A percentile compares a stretch with the other conserved stretches of the same genome.
Conservation (phyloP, 257 asterid species). For the Voacanga thouarsii region DNA sequence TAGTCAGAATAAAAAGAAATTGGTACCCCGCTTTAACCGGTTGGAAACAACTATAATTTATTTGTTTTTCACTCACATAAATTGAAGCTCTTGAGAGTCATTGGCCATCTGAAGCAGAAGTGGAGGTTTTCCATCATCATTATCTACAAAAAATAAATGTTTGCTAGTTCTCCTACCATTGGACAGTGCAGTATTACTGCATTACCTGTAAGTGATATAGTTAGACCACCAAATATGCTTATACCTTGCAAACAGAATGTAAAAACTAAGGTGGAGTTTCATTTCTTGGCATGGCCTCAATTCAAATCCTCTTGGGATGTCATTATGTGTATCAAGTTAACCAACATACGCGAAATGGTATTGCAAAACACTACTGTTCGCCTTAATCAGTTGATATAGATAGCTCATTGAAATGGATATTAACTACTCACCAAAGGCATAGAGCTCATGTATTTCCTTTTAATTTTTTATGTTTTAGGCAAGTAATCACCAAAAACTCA, state of each 20-base stretch:
- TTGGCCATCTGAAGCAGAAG: conserved; percentile 74
- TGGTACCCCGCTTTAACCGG: not conserved
- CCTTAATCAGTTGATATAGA: not conserved
- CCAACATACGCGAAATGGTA: not conserved
- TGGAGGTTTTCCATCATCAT: conserved; percentile 63
- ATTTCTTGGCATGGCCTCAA: too few relatives aligned
- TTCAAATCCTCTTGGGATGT: too few relatives aligned
- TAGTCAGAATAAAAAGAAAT: not conserved
- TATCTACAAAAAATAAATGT: conserved; percentile 67
- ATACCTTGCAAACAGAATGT: too few relatives aligned
- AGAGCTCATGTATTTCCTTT: not conserved
- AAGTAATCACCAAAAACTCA: not conserved
- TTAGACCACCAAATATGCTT: too few relatives aligned
- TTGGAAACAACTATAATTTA: conserved; percentile 3
- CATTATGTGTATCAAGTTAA: too few relatives aligned
- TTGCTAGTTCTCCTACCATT: conserved; percentile 55
- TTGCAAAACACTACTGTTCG: not conserved
- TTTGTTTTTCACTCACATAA: conserved; percentile 54
- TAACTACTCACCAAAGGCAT: not conserved
- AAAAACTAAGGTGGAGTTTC: too few relatives aligned
- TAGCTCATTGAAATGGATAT: too few relatives aligned
- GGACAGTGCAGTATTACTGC: not conserved
- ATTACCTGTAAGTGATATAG: not conserved
- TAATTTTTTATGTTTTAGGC: not conserved
- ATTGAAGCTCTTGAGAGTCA: conserved; percentile 66